phyloP scores from a whole-genome alignment of 441 rosid genomes.

The Gossypium lobatum region DNA sequence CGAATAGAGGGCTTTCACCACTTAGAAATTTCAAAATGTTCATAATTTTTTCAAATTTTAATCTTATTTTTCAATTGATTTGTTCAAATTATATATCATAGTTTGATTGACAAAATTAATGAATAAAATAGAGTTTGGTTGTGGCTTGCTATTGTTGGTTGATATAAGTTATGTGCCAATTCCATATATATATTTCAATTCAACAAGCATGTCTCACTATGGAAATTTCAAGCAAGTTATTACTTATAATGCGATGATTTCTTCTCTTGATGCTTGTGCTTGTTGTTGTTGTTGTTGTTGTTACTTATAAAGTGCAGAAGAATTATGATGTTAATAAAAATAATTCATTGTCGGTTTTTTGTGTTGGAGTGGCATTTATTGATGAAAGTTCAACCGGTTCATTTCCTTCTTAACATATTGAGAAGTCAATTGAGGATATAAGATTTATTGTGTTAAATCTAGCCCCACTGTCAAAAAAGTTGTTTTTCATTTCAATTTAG shows the following conservation, averaged over 20 bases:
- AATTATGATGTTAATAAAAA: slow-evolving; percentile 76
- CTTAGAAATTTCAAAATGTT: no score
- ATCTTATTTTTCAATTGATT: no score
- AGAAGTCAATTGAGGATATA: slow-evolving; percentile 39
- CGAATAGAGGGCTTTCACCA: no score
- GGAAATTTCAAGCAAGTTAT: slow-evolving; percentile 84
- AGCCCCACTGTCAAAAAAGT: slow-evolving; percentile 52
- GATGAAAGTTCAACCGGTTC: slow-evolving; percentile 49
- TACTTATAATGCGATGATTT: slow-evolving; percentile 75
- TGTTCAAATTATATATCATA: no score
- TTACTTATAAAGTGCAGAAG: slow-evolving; percentile 75
- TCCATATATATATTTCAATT: no score
- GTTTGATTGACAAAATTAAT: no score
- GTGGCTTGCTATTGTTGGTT: no score
- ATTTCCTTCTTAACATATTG: slow-evolving; percentile 25
- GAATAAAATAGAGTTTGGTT: no score
- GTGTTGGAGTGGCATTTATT: slow-evolving; percentile 77
- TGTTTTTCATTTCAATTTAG: slow-evolving; percentile 44
- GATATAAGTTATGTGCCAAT: no score
- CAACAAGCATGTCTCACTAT: slow-evolving; percentile 19
- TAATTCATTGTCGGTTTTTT: slow-evolving; percentile 72
- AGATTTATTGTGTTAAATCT: slow-evolving; percentile 36
- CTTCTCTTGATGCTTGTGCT: slow-evolving; percentile 55
- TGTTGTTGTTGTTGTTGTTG: slow-evolving; percentile 32
- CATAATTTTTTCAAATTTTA: no score